Percentiles rank a stretch among this genome's conserved stretches.
phyloP scores from a whole-genome alignment of 148 eudicot genomes.

The Beta vulgaris region DNA sequence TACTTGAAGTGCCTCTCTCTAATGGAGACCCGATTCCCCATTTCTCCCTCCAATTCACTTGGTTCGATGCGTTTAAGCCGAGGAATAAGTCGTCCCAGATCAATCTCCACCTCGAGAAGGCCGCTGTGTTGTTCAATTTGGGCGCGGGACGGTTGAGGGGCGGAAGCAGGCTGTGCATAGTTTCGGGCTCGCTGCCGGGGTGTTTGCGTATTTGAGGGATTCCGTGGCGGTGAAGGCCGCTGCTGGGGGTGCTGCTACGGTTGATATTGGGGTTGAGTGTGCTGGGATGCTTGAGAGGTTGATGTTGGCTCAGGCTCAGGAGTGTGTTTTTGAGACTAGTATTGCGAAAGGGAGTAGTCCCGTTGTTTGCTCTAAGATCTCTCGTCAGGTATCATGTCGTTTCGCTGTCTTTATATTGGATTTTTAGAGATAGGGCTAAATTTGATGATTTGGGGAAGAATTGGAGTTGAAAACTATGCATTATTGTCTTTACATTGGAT shows the following conservation, averaged over 20 bases:
- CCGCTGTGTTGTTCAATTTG: constrained; percentile 85
- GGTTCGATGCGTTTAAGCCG: constrained; percentile 86
- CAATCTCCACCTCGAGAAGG: constrained; percentile 81
- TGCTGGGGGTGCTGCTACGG: constrained; percentile 57
- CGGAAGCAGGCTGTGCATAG: constrained; percentile 69
- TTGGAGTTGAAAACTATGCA: no score
- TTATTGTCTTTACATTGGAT: no score
- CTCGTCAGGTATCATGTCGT: constrained; percentile 63
- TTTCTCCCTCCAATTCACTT: constrained; percentile 69
- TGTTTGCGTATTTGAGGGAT: constrained; percentile 81
- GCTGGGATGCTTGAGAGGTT: constrained; percentile 94
- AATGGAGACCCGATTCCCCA: constrained; percentile 84
- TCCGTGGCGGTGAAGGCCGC: constrained; percentile 67
- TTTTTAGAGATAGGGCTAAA: no score
- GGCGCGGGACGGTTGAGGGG: constrained; percentile 82
- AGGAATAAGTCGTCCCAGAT: constrained; percentile 71
- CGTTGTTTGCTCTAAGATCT: constrained; percentile 83
- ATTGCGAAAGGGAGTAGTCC: constrained; percentile 82
- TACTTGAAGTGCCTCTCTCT: constrained; percentile 72
- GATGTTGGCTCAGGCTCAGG: constrained; percentile 98
- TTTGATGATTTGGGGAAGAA: no score
- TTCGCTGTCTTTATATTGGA: background rate
- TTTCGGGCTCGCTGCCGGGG: constrained; percentile 76
- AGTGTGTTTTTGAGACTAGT: constrained; percentile 82
- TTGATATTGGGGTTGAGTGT: constrained; percentile 84